Evolutionary conservation across 805 yeast species (phyloP).

Genomic region (Starmerella vaccinii): DNA sequence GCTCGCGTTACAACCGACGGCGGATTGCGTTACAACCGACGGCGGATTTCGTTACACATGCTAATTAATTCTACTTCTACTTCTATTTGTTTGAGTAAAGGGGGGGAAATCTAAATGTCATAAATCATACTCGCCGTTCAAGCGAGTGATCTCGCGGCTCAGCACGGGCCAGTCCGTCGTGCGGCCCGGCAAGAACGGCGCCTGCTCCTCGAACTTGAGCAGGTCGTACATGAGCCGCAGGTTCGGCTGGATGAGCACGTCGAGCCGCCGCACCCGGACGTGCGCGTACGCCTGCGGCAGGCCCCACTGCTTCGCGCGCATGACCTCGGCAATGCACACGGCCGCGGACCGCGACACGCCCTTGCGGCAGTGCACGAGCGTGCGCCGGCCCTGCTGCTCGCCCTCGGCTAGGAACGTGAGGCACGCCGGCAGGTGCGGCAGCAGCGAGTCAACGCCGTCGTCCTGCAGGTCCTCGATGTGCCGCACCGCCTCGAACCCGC

Average conservation of each 20-base stretch:
- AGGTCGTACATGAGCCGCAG: slow-evolving; percentile 84
- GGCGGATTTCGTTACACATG: not conserved
- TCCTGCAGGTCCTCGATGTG: slow-evolving; percentile 68
- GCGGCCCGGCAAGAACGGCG: slow-evolving; percentile 31
- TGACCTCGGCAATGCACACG: slow-evolving; percentile 89
- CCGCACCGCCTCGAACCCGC: slow-evolving; percentile 37
- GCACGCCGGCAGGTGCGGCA: slow-evolving; percentile 51
- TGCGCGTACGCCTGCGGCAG: slow-evolving; percentile 72
- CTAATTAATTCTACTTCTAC: no score
- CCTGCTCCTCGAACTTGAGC: slow-evolving; percentile 55
- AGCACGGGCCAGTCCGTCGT: slow-evolving; percentile 82
- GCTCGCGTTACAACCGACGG: not conserved
- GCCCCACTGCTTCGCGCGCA: slow-evolving; percentile 59
- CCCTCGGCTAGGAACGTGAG: slow-evolving; percentile 51
- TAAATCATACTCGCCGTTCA: slow-evolving; percentile 41
- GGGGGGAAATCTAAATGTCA: slow-evolving; percentile 4
- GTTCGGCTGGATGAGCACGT: slow-evolving; percentile 90
- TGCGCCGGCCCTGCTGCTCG: slow-evolving; percentile 27
- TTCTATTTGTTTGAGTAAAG: no score
- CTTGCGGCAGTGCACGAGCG: slow-evolving; percentile 84
- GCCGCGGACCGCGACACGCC: slow-evolving; percentile 95
- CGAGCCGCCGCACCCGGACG: slow-evolving; percentile 81
- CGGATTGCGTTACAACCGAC: not conserved
- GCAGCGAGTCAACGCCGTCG: slow-evolving; percentile 77
- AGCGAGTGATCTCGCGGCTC: slow-evolving; percentile 68